Conservation (phyloP, 768 basidiomycete species). For the Phlebiopsis gigantea region DNA sequence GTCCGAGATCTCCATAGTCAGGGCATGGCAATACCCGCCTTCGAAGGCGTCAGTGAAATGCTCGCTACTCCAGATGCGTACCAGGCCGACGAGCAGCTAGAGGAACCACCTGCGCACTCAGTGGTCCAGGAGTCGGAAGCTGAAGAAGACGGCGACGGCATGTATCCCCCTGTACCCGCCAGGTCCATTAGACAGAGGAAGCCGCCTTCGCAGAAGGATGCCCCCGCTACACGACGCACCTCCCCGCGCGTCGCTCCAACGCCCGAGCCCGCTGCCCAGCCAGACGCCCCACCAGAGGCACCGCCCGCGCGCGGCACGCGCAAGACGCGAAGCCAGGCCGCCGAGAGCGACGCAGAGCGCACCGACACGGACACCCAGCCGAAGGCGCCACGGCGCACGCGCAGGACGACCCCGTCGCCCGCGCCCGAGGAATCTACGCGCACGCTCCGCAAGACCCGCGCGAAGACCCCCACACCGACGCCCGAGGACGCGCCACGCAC, state of each 20-base stretch:
- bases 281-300: neutral
- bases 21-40: constrained; percentile 19
- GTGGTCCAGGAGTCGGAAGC: neutral
- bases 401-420: constrained; percentile 18
- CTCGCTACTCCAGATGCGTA: constrained; percentile 26
- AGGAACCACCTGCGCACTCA: neutral
- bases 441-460: neutral
- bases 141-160: constrained; percentile 7
- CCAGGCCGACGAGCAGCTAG: neutral
- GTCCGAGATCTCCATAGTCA: constrained; percentile 6
- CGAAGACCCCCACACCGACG: constrained; percentile 13
- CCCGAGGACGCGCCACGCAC: constrained; percentile 10
- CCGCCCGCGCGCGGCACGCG: constrained; percentile 4
- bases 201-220: neutral
- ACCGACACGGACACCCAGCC: neutral
- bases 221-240: neutral
- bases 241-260: neutral
- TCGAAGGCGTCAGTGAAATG: constrained; percentile 28
- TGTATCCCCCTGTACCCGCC: no score
- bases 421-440: constrained; percentile 5
- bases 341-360: constrained; percentile 8
- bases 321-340: constrained; percentile 5
- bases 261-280: neutral
- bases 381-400: constrained; percentile 21
- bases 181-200: neutral